Evolutionary conservation across 805 yeast genomes (phyloP), one percentile per base, ranked within the genome.

Genomic region (Dipodascus geniculatus): DNA sequence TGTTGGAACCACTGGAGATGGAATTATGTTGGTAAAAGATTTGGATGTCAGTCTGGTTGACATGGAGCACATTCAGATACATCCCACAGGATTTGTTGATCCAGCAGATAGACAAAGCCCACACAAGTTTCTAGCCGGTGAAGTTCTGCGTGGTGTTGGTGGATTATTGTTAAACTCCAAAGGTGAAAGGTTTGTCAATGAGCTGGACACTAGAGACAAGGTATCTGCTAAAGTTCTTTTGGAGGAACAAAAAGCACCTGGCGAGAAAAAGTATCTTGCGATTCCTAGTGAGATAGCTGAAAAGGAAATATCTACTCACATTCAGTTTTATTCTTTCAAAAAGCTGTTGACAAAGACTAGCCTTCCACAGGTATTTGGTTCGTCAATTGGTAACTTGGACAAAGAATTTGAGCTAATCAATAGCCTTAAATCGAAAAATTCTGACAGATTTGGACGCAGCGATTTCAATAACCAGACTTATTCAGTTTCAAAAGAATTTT

Each of bases 81-180:
- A 81, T 59, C 86, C 86, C 4, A 81, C 85, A 2, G 86, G 85
- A 0, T 73, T 81, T 57, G 75, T 81, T 53, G 79, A 77, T 56
- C 80, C 78, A 42, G 66, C 61, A 31, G 83, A 79, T 42, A 80
- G 80, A 1, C 61, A 65, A 42, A 63, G 63, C 53, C 70, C 81
- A 55, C 79, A 79, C 61, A 70, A 79, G 54, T 77, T 79, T 56
- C 68, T 81, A 48, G 85, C 85, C 4, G 85, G 85, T 2, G 85
- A 81, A 63, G 83, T 83, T 3, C 68, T 81, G 35, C 69, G 85
- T 55, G 85, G 85, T 16, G 83, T 78, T 64, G 86, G 86, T 31
- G 86, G 85, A 0, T 71, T 81, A 42, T 71, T 81, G 63, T 62
- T 81, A 50, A 76, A 79, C 60, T 62, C 65, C 14, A 68, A 71